phyloP scores from a whole-genome alignment of 805 yeast genomes.

The Ogataea sp. region DNA sequence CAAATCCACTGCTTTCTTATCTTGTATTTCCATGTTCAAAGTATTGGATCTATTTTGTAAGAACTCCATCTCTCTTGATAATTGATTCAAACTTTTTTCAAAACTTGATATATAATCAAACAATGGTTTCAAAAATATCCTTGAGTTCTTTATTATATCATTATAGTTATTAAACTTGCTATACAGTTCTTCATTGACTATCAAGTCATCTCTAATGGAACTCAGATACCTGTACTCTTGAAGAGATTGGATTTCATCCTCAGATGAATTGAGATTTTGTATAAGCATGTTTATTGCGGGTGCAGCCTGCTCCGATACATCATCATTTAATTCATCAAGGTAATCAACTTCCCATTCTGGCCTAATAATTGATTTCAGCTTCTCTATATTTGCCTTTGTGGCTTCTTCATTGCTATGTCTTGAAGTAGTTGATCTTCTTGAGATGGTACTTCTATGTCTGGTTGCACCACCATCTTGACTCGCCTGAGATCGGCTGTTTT shows the following conservation, averaged over 20 bases:
- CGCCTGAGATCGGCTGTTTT: too few species aligned
- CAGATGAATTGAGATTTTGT: constrained; percentile 3
- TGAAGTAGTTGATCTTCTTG: constrained; percentile 21
- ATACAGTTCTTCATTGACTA: not conserved
- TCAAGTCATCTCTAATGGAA: constrained; percentile 1
- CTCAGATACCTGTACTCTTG: constrained; percentile 16
- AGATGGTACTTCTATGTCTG: constrained; percentile 12
- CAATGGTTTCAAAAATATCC: constrained; percentile 38
- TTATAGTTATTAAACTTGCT: constrained; percentile 19
- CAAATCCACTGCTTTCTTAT: constrained; percentile 39
- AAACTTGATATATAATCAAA: constrained; percentile 46
- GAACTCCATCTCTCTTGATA: constrained; percentile 54
- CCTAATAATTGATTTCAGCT: constrained; percentile 11
- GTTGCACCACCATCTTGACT: too few species aligned
- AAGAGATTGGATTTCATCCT: constrained; percentile 7
- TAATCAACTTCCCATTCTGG: constrained; percentile 24
- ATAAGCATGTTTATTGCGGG: too few species aligned
- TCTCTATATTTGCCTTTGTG: constrained; percentile 1
- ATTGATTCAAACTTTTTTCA: constrained; percentile 44
- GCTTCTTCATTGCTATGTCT: constrained; percentile 9
- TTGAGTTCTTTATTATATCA: constrained; percentile 21
- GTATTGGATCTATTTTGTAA: constrained; percentile 46
- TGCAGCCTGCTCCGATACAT: constrained; percentile 3
- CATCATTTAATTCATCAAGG: constrained; percentile 10
- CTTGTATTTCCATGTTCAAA: constrained; percentile 37